Conservation (phyloP, 331 rosid species). For the Pyracantha coccinea region DNA sequence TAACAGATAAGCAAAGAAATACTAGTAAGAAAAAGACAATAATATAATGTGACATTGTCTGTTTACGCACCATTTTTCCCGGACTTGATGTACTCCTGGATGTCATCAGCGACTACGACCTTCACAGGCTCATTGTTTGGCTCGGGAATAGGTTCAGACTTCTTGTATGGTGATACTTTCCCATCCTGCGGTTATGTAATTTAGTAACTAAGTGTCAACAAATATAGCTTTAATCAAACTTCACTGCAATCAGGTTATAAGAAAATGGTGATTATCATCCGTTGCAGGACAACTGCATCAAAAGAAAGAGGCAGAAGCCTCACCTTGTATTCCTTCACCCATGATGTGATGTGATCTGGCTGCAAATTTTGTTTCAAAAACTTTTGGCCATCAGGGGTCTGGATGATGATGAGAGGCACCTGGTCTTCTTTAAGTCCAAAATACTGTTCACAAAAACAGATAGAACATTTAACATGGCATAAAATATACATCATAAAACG, state of each 20-base stretch:
- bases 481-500: background rate
- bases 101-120: constrained; percentile 66
- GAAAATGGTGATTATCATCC: background rate
- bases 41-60: background rate
- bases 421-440: constrained; percentile 78
- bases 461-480: constrained; percentile 1
- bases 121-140: constrained; percentile 74
- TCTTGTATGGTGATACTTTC: constrained; percentile 40
- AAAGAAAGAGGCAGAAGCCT: constrained; percentile 1
- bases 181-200: constrained; percentile 53
- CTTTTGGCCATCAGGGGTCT: constrained; percentile 47
- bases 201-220: constrained; percentile 1
- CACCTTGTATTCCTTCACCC: constrained; percentile 91
- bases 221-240: background rate
- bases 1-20: background rate
- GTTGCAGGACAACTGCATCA: background rate
- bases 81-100: constrained; percentile 70
- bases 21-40: background rate
- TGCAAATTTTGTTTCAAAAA: constrained; percentile 66
- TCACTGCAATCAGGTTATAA: background rate
- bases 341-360: constrained; percentile 51
- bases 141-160: constrained; percentile 88
- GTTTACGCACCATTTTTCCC: constrained; percentile 64
- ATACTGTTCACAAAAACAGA: constrained; percentile 41
- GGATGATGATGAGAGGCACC: constrained; percentile 66